phyloP scores from a whole-genome alignment of 2,329 filamentous ascomycete species.

The Alternaria consortialis region DNA sequence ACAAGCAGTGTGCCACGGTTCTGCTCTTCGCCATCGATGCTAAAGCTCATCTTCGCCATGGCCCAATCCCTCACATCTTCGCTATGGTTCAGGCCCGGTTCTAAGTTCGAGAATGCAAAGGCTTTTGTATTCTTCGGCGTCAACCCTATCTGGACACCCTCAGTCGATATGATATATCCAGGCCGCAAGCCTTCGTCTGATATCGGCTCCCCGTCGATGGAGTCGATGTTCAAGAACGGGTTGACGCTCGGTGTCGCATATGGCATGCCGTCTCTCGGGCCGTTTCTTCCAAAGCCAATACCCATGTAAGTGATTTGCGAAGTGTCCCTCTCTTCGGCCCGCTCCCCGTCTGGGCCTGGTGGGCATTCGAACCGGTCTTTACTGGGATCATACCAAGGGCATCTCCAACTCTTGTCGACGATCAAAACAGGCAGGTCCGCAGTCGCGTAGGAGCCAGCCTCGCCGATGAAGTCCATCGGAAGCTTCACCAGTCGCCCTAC shows the following conservation, averaged over 20 bases:
- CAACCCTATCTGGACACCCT: constrained; percentile 43
- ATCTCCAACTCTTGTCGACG: constrained; percentile 46
- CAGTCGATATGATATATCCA: constrained; percentile 44
- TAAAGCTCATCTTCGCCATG: constrained; percentile 46
- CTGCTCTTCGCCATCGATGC: constrained; percentile 29
- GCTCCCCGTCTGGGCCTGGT: constrained; percentile 35
- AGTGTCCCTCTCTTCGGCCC: constrained; percentile 35
- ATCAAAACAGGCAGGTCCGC: constrained; percentile 42
- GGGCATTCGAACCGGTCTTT: constrained; percentile 43
- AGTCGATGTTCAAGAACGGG: constrained; percentile 47
- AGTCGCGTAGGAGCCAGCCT: constrained; percentile 28
- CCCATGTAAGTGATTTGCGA: constrained; percentile 49
- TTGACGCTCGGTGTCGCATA: constrained; percentile 43
- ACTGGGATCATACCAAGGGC: constrained; percentile 47
- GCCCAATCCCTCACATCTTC: constrained; percentile 46
- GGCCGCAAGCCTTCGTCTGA: constrained; percentile 17
- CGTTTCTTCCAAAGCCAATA: constrained; percentile 48
- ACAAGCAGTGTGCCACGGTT: constrained; percentile 42
- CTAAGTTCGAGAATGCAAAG: constrained; percentile 36
- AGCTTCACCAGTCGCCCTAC: constrained; percentile 43
- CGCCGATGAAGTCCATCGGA: constrained; percentile 38
- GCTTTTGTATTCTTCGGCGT: constrained; percentile 30
- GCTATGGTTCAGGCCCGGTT: constrained; percentile 38
- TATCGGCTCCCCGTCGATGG: constrained; percentile 33
- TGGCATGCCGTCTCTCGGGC: constrained; percentile 38